These are phyloP conservation scores for Candida glucosophila DNA, from an alignment of 1,139 yeast genomes.

Conservation along the genomic window DNA sequence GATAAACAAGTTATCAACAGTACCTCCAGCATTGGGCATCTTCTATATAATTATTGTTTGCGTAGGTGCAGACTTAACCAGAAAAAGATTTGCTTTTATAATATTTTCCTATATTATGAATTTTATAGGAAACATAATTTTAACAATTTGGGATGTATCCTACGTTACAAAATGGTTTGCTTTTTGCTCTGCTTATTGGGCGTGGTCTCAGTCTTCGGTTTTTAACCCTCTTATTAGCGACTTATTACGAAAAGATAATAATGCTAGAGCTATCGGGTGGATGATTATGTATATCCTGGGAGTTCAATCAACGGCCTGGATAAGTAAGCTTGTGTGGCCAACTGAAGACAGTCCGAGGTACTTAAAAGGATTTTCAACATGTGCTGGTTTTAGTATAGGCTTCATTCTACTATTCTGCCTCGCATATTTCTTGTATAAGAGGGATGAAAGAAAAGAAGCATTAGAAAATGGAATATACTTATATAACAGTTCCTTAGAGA, in stretches of 20 bases:
- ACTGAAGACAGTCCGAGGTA: slow-evolving; percentile 46
- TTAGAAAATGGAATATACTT: slow-evolving; percentile 35
- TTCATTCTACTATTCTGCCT: slow-evolving; percentile 10
- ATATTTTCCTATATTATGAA: slow-evolving; percentile 20
- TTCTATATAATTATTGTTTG: slow-evolving; percentile 33
- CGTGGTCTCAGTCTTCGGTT: slow-evolving; percentile 16
- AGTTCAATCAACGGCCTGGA: slow-evolving; percentile 20
- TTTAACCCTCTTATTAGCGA: slow-evolving; percentile 16
- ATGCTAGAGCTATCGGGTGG: slow-evolving; percentile 19
- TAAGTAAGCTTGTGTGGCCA: slow-evolving; percentile 18
- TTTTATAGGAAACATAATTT: slow-evolving; percentile 20
- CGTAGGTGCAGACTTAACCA: slow-evolving; percentile 20
- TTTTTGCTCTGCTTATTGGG: slow-evolving; percentile 12
- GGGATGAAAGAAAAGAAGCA: slow-evolving; percentile 41
- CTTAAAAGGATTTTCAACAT: slow-evolving; percentile 34
- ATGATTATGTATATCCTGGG: slow-evolving; percentile 17
- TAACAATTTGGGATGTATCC: slow-evolving; percentile 33
- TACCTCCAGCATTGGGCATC: slow-evolving; percentile 46
- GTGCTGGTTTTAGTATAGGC: slow-evolving; percentile 15
- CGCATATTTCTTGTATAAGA: slow-evolving; percentile 41
- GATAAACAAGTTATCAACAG: slow-evolving; percentile 32
- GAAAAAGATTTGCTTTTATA: slow-evolving; percentile 18
- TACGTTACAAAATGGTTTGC: slow-evolving; percentile 31
- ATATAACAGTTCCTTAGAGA: slow-evolving; percentile 19
- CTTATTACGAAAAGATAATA: slow-evolving; percentile 14